Percentiles rank a stretch among this genome's conserved stretches.
Evolutionary conservation across 106 monocot species (phyloP).

Genomic region (Narthecium ossifragum): DNA sequence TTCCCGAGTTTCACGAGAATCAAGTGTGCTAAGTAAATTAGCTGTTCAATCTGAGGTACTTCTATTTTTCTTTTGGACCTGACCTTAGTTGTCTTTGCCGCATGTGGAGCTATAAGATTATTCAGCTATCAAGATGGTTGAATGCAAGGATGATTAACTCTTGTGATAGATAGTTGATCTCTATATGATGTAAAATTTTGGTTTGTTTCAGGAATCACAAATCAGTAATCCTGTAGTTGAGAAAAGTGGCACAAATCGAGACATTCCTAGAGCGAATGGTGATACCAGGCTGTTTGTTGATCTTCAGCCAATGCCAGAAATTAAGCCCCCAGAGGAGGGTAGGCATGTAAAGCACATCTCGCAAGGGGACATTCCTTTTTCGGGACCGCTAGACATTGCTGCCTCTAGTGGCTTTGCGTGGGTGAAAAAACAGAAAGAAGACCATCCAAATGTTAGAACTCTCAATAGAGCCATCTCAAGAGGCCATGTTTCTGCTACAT

Average conservation of each 20-base stretch:
- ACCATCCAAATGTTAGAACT: conserved; percentile 17
- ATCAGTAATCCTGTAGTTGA: conserved; percentile 20
- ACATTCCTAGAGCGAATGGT: conserved; percentile 25
- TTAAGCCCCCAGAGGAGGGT: conserved; percentile 26
- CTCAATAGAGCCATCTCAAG: conserved; percentile 38
- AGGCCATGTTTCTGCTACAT: conserved; percentile 12
- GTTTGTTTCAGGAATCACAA: conserved; percentile 25
- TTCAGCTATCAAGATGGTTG: background rate
- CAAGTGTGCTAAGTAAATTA: conserved; percentile 23
- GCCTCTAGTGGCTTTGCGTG: conserved; percentile 87
- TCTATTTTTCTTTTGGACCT: too few relatives aligned
- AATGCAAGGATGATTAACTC: background rate
- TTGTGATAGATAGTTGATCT: background rate
- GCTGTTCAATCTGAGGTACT: conserved; percentile 46
- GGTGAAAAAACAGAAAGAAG: conserved; percentile 59
- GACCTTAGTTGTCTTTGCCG: too few relatives aligned
- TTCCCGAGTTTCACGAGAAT: conserved; percentile 29
- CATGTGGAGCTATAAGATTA: background rate
- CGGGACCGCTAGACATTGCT: conserved; percentile 61
- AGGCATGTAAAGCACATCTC: conserved; percentile 19
- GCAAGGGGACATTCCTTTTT: conserved; percentile 46
- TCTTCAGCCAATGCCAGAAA: conserved; percentile 46
- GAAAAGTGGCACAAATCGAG: conserved; percentile 20
- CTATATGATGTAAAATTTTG: background rate
- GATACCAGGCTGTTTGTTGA: conserved; percentile 42